These are phyloP conservation scores for rapeseed (Brassica napus) DNA, from an alignment of 345 rosid genomes.

Conservation along the genomic window DNA sequence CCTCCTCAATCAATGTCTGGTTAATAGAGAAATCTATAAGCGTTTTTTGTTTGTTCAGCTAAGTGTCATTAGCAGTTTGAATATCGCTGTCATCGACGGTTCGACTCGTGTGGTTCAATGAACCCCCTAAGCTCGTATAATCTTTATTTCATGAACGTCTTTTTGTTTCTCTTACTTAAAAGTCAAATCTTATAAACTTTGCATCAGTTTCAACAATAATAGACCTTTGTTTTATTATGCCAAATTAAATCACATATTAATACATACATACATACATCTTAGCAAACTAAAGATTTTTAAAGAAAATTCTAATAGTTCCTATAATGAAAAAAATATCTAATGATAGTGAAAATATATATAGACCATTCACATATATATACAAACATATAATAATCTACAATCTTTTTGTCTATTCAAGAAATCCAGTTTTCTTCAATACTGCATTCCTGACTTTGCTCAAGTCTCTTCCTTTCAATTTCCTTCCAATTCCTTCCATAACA, in stretches of 20 bases:
- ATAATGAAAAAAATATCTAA: not conserved
- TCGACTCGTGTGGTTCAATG: constrained; percentile 25
- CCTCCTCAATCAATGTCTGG: not conserved
- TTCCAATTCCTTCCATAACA: constrained; percentile 86
- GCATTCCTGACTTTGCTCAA: constrained; percentile 79
- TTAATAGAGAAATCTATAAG: not conserved
- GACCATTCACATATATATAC: constrained; percentile 10
- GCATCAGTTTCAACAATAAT: not conserved
- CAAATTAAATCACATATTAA: not conserved
- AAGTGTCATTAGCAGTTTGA: not conserved
- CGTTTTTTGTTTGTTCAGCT: not conserved
- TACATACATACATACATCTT: not conserved
- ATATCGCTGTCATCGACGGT: constrained; percentile 30
- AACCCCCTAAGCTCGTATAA: not conserved
- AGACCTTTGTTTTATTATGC: constrained; percentile 7
- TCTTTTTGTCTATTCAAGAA: constrained; percentile 52
- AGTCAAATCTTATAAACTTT: not conserved
- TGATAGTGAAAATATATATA: not conserved
- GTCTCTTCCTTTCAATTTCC: constrained; percentile 87
- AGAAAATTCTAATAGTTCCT: not conserved
- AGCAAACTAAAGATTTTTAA: not conserved
- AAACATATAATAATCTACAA: not conserved
- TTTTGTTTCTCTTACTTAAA: not conserved
- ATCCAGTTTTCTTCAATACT: constrained; percentile 74
- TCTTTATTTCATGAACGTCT: constrained; percentile 15